Evolutionary conservation across 805 yeast species (phyloP).

Genomic region (Candida methanosorbosa): DNA sequence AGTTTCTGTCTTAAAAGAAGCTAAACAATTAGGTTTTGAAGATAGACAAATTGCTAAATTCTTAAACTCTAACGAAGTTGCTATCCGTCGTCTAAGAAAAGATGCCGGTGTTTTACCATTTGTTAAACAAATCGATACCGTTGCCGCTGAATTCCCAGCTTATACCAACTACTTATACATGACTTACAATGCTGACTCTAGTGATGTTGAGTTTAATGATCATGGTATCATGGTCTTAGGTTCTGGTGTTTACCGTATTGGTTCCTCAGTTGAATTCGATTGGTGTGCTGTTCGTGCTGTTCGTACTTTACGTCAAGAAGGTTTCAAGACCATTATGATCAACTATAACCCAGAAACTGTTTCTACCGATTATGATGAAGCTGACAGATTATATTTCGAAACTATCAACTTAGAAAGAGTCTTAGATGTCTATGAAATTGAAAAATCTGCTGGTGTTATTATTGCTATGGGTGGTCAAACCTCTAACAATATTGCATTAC

Average conservation of each 20-base stretch:
- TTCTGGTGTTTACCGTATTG: conserved; percentile 97
- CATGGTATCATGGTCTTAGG: conserved; percentile 94
- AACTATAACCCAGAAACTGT: conserved; percentile 99
- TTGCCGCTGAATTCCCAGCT: conserved; percentile 99
- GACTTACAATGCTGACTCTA: conserved; percentile 86
- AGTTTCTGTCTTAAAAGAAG: conserved; percentile 56
- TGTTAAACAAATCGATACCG: conserved; percentile 96
- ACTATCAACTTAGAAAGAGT: conserved; percentile 91
- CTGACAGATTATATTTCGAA: conserved; percentile 93
- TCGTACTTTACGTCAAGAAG: conserved; percentile 81
- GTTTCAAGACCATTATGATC: conserved; percentile 89
- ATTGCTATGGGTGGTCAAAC: conserved; percentile 99
- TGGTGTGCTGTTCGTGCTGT: conserved; percentile 99
- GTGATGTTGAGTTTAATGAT: conserved; percentile 84
- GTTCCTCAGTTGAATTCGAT: conserved; percentile 97
- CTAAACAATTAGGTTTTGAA: conserved; percentile 94
- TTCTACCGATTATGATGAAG: conserved; percentile 98
- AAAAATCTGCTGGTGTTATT: conserved; percentile 83
- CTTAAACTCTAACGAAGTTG: conserved; percentile 83
- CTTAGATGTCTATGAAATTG: conserved; percentile 88
- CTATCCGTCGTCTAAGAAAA: conserved; percentile 81
- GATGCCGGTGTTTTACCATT: conserved; percentile 84
- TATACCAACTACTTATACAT: conserved; percentile 88
- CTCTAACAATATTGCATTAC: conserved; percentile 90
- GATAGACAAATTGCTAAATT: conserved; percentile 93